phyloP scores from a whole-genome alignment of 129 eudicot genomes.

The Helianthus tuberosus region DNA sequence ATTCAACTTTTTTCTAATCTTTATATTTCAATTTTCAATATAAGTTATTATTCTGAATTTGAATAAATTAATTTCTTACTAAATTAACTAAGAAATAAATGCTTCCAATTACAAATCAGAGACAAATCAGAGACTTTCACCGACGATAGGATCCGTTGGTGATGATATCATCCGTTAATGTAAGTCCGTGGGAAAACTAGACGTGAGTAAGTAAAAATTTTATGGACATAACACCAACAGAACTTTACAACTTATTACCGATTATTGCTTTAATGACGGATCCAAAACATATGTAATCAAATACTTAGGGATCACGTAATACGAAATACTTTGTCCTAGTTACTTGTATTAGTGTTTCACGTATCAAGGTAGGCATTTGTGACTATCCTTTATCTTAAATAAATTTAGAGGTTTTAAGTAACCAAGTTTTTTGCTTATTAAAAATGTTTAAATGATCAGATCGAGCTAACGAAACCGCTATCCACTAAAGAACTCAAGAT shows the following conservation, averaged over 20 bases:
- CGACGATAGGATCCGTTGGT: too few relatives aligned
- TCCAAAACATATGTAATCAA: not conserved
- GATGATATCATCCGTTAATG: too few relatives aligned
- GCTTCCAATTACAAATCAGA: not conserved
- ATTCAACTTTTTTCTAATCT: not conserved
- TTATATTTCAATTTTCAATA: not conserved
- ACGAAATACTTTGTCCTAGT: not conserved
- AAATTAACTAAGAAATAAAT: not conserved
- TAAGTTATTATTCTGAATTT: not conserved
- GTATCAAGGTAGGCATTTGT: constrained; percentile 23
- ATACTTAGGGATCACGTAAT: constrained; percentile 22
- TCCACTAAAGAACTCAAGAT: not conserved
- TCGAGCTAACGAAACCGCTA: too few relatives aligned
- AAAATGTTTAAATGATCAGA: not conserved
- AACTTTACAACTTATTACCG: too few relatives aligned
- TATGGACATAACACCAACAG: too few relatives aligned
- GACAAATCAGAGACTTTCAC: too few relatives aligned
- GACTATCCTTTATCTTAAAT: not conserved
- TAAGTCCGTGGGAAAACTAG: too few relatives aligned
- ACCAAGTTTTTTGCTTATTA: not conserved
- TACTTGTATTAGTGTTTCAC: constrained; percentile 34
- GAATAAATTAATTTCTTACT: not conserved
- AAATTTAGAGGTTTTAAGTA: not conserved
- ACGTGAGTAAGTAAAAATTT: too few relatives aligned
- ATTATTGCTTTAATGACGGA: too few relatives aligned